Conservation (phyloP, 768 basidiomycete species). For the Mycena pura region DNA sequence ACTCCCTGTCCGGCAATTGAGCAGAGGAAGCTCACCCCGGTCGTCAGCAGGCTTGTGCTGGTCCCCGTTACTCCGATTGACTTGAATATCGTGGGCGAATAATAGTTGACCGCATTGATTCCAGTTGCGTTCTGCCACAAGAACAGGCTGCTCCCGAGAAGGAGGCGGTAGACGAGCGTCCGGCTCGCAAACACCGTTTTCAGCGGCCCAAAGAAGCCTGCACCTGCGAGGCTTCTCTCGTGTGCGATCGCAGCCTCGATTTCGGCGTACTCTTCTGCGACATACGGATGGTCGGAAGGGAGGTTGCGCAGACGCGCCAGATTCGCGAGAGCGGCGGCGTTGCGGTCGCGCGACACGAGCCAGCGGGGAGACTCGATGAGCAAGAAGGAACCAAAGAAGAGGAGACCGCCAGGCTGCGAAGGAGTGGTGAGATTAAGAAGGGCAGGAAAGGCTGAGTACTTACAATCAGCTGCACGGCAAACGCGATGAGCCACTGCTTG, state of each 20-base stretch:
- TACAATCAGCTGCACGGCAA: slow-evolving; percentile 47
- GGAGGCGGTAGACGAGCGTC: slow-evolving; percentile 40
- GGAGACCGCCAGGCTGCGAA: slow-evolving; percentile 40
- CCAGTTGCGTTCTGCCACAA: slow-evolving; percentile 55
- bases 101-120: slow-evolving; percentile 53
- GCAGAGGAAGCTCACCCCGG: slow-evolving; percentile 36
- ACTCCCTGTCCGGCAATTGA: neutral
- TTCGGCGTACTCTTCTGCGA: slow-evolving; percentile 39
- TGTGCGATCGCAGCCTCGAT: slow-evolving; percentile 41
- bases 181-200: slow-evolving; percentile 37
- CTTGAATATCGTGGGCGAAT: slow-evolving; percentile 56
- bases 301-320: slow-evolving; percentile 42
- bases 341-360: slow-evolving; percentile 45
- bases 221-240: slow-evolving; percentile 42
- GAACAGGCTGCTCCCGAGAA: slow-evolving; percentile 47
- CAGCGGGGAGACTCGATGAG: slow-evolving; percentile 45
- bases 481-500: slow-evolving; percentile 46
- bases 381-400: slow-evolving; percentile 41
- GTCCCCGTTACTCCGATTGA: slow-evolving; percentile 51
- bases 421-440: neutral
- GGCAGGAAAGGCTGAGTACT: neutral
- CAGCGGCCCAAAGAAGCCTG: slow-evolving; percentile 42
- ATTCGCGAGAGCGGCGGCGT: slow-evolving; percentile 37
- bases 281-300: slow-evolving; percentile 36
- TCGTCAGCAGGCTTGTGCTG: slow-evolving; percentile 45